Conservation (phyloP, 1,284 basidiomycete genomes). For the Trametes versicolor region DNA sequence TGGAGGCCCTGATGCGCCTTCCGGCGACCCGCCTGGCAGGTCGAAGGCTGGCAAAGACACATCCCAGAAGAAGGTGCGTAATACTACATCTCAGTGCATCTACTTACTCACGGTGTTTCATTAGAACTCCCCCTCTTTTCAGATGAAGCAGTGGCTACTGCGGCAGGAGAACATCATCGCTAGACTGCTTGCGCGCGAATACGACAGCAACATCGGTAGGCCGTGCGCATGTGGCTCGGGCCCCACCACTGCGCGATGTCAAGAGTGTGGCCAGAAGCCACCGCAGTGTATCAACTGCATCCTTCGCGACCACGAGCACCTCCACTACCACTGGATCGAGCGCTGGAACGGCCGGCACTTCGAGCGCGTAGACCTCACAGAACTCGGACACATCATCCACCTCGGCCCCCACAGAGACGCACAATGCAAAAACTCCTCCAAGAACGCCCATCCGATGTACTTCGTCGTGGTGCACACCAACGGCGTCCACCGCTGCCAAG, state of each 20-base stretch:
- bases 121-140: neutral
- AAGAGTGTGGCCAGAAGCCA: neutral
- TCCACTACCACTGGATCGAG: constrained; percentile 6
- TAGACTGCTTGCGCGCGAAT: neutral
- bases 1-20: too few species aligned
- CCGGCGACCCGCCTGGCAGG: too few species aligned
- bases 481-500: constrained; percentile 2
- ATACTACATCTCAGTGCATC: too few species aligned
- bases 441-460: neutral
- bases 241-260: neutral
- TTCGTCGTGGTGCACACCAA: constrained; percentile 11
- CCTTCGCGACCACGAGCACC: neutral
- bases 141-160: neutral
- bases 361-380: neutral
- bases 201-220: neutral
- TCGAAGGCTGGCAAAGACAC: too few species aligned
- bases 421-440: neutral
- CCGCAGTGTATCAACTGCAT: neutral
- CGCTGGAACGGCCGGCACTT: constrained; percentile 1
- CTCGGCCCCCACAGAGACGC: constrained; percentile 3
- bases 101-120: neutral
- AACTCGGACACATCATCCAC: neutral
- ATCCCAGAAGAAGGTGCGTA: neutral
- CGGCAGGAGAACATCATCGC: neutral
- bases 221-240: neutral